Evolutionary conservation across 352 stramenopile genomes (phyloP), one percentile per base, ranked within the genome.

Genomic region (Pythium vanterpoolii): DNA sequence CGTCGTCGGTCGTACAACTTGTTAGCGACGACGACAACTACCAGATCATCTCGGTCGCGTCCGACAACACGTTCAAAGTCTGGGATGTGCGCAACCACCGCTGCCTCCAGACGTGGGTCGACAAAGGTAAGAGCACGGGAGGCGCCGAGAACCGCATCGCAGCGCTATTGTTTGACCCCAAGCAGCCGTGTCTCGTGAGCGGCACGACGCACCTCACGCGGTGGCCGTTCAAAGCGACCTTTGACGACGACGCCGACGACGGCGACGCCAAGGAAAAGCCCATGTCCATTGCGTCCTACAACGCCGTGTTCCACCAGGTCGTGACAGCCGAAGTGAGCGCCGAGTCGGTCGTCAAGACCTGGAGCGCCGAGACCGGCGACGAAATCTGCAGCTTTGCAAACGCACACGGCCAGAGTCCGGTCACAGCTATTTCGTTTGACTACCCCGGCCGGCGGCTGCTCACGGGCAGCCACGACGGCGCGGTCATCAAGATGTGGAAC

Each of bases 401-500:
- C 38, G 77, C 80, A 11, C 79, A 95, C 31, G 77, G 76, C 0
- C 42, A 73, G 26, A 89, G 72, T 39, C 82, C 83, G 4, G 77
- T 96, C 28, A 96, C 83, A 0, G 86, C 78, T 26, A 89, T 96
- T 33, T 77, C 77, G 10, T 96, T 96, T 16, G 87, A 96, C 49
- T 79, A 76, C 30, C 82, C 86, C 5, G 85, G 86, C 1, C 73
- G 87, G 11, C 67, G 87, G 7, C 67, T 96, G 24, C 69, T 96
- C 18, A 96, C 87, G 10, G 86, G 86, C 10, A 82, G 82, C 8
- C 84, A 95, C 57, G 79, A 92, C 47, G 87, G 87, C 2, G 62
- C 80, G 8, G 49, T 76, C 16, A 79, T 96, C 36, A 92, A 93
- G 60, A 86, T 96, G 69, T 96, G 87, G 87, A 96, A 96, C 56